Evolutionary conservation across 1,284 basidiomycete species (phyloP).

Genomic region (Austroboletus rostrupii): DNA sequence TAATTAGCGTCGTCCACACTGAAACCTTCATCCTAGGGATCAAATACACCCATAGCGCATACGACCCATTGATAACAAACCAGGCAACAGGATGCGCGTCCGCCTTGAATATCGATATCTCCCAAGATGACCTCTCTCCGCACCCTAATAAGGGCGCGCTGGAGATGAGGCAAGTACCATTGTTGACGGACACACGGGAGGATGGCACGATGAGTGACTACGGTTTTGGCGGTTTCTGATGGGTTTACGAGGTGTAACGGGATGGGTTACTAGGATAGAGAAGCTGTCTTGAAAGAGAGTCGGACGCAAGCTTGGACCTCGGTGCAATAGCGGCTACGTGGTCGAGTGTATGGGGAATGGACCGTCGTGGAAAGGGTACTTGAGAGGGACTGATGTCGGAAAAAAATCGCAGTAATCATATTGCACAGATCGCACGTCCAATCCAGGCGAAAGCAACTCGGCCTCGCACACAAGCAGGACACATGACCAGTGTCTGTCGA

Average conservation of each 20-base stretch:
- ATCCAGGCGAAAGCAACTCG: too few species aligned
- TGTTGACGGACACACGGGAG: not conserved
- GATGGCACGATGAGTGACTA: not conserved
- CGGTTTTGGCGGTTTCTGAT: not conserved
- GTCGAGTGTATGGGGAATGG: not conserved
- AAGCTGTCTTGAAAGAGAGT: not conserved
- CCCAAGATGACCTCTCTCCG: conserved; percentile 8
- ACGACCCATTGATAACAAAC: not conserved
- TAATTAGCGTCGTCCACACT: conserved; percentile 1
- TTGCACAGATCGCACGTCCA: too few species aligned
- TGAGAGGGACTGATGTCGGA: too few species aligned
- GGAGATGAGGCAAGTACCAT: conserved; percentile 11
- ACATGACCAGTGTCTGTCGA: too few species aligned
- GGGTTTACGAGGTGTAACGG: not conserved
- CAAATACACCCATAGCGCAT: not conserved
- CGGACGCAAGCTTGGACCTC: not conserved
- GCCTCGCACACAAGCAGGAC: too few species aligned
- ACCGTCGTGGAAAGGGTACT: not conserved
- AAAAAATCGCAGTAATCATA: too few species aligned
- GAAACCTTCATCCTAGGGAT: not conserved
- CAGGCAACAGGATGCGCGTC: not conserved
- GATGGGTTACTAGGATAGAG: not conserved
- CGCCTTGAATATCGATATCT: conserved; percentile 1
- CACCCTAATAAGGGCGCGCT: conserved; percentile 16
- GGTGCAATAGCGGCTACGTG: not conserved